phyloP scores from a whole-genome alignment of 768 basidiomycete species.

The Russula olivacea region DNA sequence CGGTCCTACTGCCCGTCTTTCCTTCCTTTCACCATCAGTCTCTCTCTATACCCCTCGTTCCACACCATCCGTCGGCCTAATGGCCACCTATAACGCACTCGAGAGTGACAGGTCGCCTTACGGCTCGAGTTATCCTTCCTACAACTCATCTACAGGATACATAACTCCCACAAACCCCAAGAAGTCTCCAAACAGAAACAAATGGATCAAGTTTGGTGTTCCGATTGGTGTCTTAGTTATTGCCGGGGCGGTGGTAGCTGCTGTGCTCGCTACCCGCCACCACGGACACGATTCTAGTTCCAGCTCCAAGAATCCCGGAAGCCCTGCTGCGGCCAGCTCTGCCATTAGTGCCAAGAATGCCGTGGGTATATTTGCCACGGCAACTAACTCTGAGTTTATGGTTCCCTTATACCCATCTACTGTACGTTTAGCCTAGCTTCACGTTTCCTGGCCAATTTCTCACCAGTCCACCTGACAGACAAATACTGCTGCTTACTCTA shows the following conservation, averaged over 20 bases:
- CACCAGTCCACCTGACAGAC: slow-evolving; percentile 43
- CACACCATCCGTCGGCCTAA: slow-evolving; percentile 27
- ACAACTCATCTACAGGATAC: slow-evolving; percentile 64
- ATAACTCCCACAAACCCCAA: slow-evolving; percentile 49
- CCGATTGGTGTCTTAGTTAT: slow-evolving; percentile 61
- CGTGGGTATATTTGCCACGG: slow-evolving; percentile 65
- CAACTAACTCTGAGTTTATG: slow-evolving; percentile 73
- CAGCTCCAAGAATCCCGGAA: slow-evolving; percentile 25
- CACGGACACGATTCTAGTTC: slow-evolving; percentile 32
- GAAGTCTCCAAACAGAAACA: slow-evolving; percentile 57
- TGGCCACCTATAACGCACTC: slow-evolving; percentile 39
- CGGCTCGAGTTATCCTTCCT: slow-evolving; percentile 62
- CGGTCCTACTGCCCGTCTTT: slow-evolving; percentile 16
- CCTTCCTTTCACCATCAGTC: slow-evolving; percentile 8
- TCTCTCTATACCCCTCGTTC: slow-evolving; percentile 8
- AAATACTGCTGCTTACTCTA: slow-evolving; percentile 61
- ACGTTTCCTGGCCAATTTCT: neutral
- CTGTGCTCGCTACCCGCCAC: slow-evolving; percentile 62
- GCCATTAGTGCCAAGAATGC: slow-evolving; percentile 53
- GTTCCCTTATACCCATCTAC: slow-evolving; percentile 85
- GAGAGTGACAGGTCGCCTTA: slow-evolving; percentile 36
- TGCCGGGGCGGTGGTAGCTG: slow-evolving; percentile 66
- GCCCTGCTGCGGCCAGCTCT: slow-evolving; percentile 46
- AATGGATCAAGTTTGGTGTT: slow-evolving; percentile 72
- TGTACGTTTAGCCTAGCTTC: slow-evolving; percentile 43